Conservation (phyloP, 163 green algal species). For the Prototheca cutis region DNA sequence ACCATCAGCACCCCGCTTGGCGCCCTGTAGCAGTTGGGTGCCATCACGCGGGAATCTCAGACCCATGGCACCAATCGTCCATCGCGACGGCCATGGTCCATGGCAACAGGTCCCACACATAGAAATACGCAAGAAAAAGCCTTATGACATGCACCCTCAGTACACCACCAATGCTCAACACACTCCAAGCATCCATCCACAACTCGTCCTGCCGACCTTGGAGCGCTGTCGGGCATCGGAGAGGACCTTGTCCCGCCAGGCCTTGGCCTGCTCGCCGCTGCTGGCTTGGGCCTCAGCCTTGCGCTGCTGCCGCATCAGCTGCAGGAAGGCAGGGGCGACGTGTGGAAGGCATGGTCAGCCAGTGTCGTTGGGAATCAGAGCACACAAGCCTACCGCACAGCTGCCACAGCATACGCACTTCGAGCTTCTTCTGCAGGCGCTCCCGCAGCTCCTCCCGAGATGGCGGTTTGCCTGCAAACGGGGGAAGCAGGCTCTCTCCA, state of each 20-base stretch:
- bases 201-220: neutral
- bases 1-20: too few relatives aligned
- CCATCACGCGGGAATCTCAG: too few relatives aligned
- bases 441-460: slow-evolving; percentile 36
- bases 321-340: slow-evolving; percentile 6
- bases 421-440: slow-evolving; percentile 34
- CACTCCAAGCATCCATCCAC: neutral
- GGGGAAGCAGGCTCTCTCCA: too few relatives aligned
- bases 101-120: too few relatives aligned
- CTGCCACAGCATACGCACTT: too few relatives aligned
- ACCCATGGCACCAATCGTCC: too few relatives aligned
- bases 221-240: neutral
- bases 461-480: slow-evolving; percentile 8
- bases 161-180: slow-evolving; percentile 6
- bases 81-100: too few relatives aligned
- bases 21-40: slow-evolving; percentile 2
- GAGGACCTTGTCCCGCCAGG: slow-evolving; percentile 47
- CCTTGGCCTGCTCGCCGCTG: slow-evolving; percentile 34
- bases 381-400: too few relatives aligned
- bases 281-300: slow-evolving; percentile 32
- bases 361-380: too few relatives aligned
- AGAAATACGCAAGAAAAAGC: too few relatives aligned
- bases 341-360: too few relatives aligned
- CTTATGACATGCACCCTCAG: too few relatives aligned
- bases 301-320: slow-evolving; percentile 31